phyloP scores from a whole-genome alignment of 257 asterid genomes.

The Cynanchum wilfordii region DNA sequence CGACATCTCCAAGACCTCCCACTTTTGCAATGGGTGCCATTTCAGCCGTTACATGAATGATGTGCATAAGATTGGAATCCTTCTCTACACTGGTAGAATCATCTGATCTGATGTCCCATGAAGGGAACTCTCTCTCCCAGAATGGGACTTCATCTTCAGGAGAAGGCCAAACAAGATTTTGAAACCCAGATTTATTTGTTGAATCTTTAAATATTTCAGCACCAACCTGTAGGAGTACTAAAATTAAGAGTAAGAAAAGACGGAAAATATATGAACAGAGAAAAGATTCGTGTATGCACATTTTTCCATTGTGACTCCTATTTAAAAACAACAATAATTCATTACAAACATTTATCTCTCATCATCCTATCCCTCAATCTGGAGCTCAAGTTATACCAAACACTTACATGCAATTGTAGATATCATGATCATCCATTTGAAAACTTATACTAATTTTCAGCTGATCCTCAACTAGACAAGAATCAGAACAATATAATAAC shows the following conservation, averaged over 20 bases:
- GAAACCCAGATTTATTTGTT: constrained; percentile 26
- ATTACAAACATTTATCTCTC: not conserved
- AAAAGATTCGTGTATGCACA: not conserved
- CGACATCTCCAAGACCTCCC: constrained; percentile 90
- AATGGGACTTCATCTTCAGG: constrained; percentile 66
- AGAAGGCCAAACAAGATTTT: constrained; percentile 63
- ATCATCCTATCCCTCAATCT: not conserved
- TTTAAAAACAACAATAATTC: not conserved
- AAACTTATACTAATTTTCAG: not conserved
- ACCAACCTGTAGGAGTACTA: constrained; percentile 34
- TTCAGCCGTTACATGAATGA: constrained; percentile 78
- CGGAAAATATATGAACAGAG: not conserved
- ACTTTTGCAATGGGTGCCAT: constrained; percentile 90
- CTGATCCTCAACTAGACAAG: not conserved
- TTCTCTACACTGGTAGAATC: constrained; percentile 31
- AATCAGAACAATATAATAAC: not conserved
- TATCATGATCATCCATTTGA: not conserved
- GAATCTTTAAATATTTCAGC: constrained; percentile 28
- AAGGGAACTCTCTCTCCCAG: constrained; percentile 67
- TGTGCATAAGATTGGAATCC: constrained; percentile 63
- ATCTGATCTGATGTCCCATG: constrained; percentile 42
- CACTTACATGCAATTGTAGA: not conserved
- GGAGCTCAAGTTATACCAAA: not conserved
- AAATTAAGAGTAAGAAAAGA: not conserved
- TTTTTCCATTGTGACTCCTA: not conserved